These are phyloP conservation scores for Rhipidocladum racemiflorum DNA, from an alignment of 176 grass and related monocot genomes.

Conservation along the genomic window DNA sequence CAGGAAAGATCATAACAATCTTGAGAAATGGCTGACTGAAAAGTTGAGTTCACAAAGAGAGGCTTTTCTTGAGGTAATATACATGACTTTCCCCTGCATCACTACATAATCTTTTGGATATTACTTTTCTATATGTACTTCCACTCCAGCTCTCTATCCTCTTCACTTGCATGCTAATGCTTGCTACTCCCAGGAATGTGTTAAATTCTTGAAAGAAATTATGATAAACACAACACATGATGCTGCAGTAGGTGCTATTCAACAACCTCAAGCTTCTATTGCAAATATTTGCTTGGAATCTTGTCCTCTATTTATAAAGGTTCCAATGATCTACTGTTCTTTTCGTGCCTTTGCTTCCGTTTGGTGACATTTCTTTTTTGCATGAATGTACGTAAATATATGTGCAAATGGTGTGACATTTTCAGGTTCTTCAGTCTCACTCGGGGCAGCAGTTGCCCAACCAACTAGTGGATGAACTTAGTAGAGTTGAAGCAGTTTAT, in stretches of 20 bases:
- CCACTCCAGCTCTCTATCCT: constrained; percentile 6
- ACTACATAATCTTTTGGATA: not conserved
- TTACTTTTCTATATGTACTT: constrained; percentile 2
- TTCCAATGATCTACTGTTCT: constrained; percentile 22
- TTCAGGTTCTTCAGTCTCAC: constrained; percentile 74
- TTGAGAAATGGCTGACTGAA: constrained; percentile 91
- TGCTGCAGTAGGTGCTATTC: constrained; percentile 28
- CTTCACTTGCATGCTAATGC: constrained; percentile 16
- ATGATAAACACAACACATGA: constrained; percentile 39
- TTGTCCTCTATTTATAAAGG: constrained; percentile 75
- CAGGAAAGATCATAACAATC: constrained; percentile 62
- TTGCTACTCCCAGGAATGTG: constrained; percentile 57
- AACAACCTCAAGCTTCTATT: constrained; percentile 45
- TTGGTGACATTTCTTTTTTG: not conserved
- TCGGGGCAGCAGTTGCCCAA: constrained; percentile 61
- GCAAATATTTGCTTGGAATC: constrained; percentile 55
- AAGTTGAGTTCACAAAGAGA: constrained; percentile 59
- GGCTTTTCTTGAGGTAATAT: constrained; percentile 75
- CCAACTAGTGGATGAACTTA: constrained; percentile 73
- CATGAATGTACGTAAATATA: constrained; percentile 21
- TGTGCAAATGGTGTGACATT: constrained; percentile 16
- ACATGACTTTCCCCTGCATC: not conserved
- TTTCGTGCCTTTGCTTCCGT: constrained; percentile 18
- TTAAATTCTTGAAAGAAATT: constrained; percentile 81
- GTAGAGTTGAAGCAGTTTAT: constrained; percentile 50